phyloP scores from a whole-genome alignment of 177 flowering plant genomes.

The Vitis hybrid region DNA sequence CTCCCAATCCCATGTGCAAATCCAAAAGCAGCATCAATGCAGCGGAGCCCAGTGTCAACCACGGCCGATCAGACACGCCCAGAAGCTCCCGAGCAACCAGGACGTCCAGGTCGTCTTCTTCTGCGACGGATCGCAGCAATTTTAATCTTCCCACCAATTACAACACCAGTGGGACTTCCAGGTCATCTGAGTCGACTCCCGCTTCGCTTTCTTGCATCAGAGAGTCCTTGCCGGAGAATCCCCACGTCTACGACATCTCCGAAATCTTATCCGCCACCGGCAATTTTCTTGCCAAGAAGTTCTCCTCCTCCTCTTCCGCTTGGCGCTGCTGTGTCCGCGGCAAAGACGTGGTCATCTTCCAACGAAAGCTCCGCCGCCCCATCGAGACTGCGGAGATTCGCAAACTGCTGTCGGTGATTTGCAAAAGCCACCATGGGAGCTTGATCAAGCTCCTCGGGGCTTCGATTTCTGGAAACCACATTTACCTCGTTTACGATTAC shows the following conservation, averaged over 20 bases:
- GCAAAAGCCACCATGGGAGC: constrained; percentile 64
- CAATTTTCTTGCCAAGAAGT: constrained; percentile 27
- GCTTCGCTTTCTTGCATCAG: constrained; percentile 31
- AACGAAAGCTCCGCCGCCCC: constrained; percentile 46
- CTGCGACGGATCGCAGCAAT: constrained; percentile 6
- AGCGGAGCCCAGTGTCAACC: neutral
- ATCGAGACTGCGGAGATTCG: constrained; percentile 35
- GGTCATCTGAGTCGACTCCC: constrained; percentile 16
- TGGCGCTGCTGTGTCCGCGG: constrained; percentile 52
- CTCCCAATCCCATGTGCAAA: constrained; percentile 24
- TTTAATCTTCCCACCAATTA: neutral
- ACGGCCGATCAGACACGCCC: neutral
- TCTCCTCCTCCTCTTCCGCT: constrained; percentile 45
- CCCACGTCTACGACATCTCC: constrained; percentile 45
- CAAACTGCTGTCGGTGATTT: constrained; percentile 37
- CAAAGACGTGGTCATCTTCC: constrained; percentile 50
- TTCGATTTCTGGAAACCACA: constrained; percentile 51
- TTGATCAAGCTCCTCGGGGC: constrained; percentile 72
- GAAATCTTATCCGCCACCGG: constrained; percentile 49
- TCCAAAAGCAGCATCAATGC: constrained; percentile 19
- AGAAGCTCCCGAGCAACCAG: neutral
- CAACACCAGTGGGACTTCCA: constrained; percentile 7
- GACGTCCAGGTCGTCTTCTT: neutral
- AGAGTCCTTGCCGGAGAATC: constrained; percentile 36
- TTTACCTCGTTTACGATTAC: constrained; percentile 75